phyloP scores from a whole-genome alignment of 1,139 yeast species.

The Diutina catenulata region DNA sequence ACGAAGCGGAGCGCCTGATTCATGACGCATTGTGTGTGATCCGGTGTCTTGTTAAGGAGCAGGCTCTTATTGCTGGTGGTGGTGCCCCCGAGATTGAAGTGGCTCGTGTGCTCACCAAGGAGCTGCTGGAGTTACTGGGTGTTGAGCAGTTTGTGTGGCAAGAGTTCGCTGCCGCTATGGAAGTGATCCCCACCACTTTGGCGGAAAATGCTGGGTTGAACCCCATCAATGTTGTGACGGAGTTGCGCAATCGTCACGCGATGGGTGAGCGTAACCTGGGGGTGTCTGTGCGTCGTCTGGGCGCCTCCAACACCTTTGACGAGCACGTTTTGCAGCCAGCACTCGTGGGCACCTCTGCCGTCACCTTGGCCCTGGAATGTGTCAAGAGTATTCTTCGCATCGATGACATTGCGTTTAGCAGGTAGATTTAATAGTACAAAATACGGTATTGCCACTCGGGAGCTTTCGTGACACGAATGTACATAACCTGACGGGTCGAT shows the following conservation, averaged over 20 bases:
- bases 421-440: too few species aligned
- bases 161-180: slow-evolving; percentile 92
- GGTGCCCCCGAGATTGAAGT: slow-evolving; percentile 98
- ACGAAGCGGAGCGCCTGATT: slow-evolving; percentile 92
- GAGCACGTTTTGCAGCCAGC: slow-evolving; percentile 97
- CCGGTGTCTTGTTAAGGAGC: slow-evolving; percentile 88
- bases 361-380: slow-evolving; percentile 89
- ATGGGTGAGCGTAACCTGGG: slow-evolving; percentile 92
- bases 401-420: slow-evolving; percentile 52
- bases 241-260: slow-evolving; percentile 84
- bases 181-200: slow-evolving; percentile 90
- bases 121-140: slow-evolving; percentile 70
- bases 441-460: too few species aligned
- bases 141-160: slow-evolving; percentile 92
- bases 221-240: slow-evolving; percentile 91
- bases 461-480: too few species aligned
- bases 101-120: slow-evolving; percentile 68
- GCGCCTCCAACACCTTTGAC: slow-evolving; percentile 81
- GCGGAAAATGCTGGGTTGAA: slow-evolving; percentile 98
- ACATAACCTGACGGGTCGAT: too few species aligned
- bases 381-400: slow-evolving; percentile 92
- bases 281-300: slow-evolving; percentile 86
- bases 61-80: slow-evolving; percentile 95
- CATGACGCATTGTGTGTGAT: slow-evolving; percentile 97
- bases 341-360: slow-evolving; percentile 86